Base-by-base conservation (phyloP, 305 asterid genomes). In the Plantago rigida region DNA sequence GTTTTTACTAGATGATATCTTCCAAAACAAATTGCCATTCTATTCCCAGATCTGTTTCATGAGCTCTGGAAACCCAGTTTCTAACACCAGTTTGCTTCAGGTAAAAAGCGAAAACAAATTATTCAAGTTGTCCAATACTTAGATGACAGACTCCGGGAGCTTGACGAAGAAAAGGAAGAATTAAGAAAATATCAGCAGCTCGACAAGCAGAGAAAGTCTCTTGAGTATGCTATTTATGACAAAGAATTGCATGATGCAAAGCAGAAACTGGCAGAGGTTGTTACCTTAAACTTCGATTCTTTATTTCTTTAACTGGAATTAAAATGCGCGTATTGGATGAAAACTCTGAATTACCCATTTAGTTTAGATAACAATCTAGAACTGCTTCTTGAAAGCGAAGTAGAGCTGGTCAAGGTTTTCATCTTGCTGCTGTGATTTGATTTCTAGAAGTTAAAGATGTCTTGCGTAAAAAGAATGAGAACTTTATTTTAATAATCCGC, bases 111-210 rank as follows among this genome's bases (percentile, higher is more conserved):
- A 73, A 92, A 72, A 76, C 99, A 92, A 74, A 89, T 89, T 66
- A 86, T 85, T 82, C 97, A 92, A 79, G 99, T 92, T 74, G 97
- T 92, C 62, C 89, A 86, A 66, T 89, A 92, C 87, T 74, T 92
- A 83, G 95, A 92, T 66, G 99, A 92, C 68, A 85, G 96, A 77
- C 83, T 92, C 69, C 80, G 84, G 58, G 97, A 92, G 85, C 96
- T 92, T 28, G 99, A 92, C 73, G 97, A 89, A 83, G 99, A 92
- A 77, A 92, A 92, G 76, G 99, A 88, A 74, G 99, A 92, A 73
- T 65, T 92, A 66, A 86, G 68, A 78, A 84, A 89, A 69, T 92
- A 86, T 73, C 97, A 92, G 81, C 94, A 82, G 76, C 93, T 92
- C 67, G 99, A 89, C 78, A 80, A 77, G 77, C 90, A 84, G 79